Evolutionary conservation across 2,329 filamentous ascomycete species (phyloP), one percentile per base, ranked within the genome.

Genomic region (Fusarium secorum): DNA sequence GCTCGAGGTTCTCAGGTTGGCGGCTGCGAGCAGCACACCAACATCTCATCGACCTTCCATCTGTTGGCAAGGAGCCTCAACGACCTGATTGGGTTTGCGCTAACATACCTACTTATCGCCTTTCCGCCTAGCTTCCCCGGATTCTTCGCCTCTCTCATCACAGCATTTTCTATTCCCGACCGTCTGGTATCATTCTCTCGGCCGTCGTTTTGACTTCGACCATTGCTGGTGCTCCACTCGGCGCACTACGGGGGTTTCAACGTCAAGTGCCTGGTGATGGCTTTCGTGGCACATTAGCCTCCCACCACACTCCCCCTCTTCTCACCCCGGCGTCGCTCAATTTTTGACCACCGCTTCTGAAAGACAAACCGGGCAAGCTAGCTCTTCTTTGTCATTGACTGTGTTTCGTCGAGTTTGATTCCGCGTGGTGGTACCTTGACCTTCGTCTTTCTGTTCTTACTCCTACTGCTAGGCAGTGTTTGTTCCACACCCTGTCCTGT

Each of bases 361-460:
- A 69, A 70, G 71, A 72, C 69, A 70, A 66, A 68, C 71, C 52
- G 71, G 74, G 68, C 75, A 71, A 70, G 53, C 74, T 72, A 76
- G 71, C 76, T 71, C 72, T 73, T 46, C 68, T 73, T 79, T 77
- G 78, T 76, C 76, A 77, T 74, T 78, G 68, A 73, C 74, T 74
- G 76, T 77, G 74, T 79, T 78, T 73, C 70, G 74, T 77, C 77
- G 80, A 80, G 75, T 74, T 77, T 71, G 69, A 65, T 76, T 73
- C 77, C 79, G 79, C 76, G 76, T 76, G 77, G 75, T 74, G 78
- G 80, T 81, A 81, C 80, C 72, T 80, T 72, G 72, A 77, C 74
- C 63, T 75, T 76, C 73, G 75, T 73, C 77, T 74, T 76, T 76
- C 75, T 76, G 58, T 38, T 71, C 45, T 54, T 64, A 64, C 64